Evolutionary conservation across 148 eudicot genomes (phyloP).

Genomic region (Spergularia marina): DNA sequence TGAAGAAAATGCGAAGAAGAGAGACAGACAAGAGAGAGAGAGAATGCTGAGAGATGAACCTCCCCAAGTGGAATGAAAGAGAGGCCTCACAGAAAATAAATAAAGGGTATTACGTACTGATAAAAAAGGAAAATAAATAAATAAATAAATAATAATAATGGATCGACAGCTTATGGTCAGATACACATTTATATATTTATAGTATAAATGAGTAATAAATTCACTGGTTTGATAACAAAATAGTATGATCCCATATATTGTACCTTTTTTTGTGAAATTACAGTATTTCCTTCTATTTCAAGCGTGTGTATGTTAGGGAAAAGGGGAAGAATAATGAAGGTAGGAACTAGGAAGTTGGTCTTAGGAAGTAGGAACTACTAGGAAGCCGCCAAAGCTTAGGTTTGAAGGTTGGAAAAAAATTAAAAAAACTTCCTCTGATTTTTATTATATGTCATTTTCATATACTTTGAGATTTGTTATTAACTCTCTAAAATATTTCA

Average conservation of each 20-base stretch:
- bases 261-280: not conserved
- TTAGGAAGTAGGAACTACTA: not conserved
- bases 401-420: not conserved
- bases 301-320: slow-evolving; percentile 7
- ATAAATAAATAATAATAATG: not conserved
- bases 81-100: not conserved
- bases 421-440: too few relatives aligned
- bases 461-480: too few relatives aligned
- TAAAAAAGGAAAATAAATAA: too few relatives aligned
- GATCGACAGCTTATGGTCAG: slow-evolving; percentile 24
- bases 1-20: slow-evolving; percentile 21
- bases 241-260: not conserved
- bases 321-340: slow-evolving; percentile 5
- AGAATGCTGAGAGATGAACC: slow-evolving; percentile 11
- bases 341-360: not conserved
- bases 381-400: slow-evolving; percentile 31
- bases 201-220: slow-evolving; percentile 11
- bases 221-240: not conserved
- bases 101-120: not conserved
- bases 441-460: too few relatives aligned
- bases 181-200: slow-evolving; percentile 14
- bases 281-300: not conserved
- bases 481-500: too few relatives aligned
- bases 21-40: slow-evolving; percentile 11
- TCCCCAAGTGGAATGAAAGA: slow-evolving; percentile 17